These are phyloP conservation scores for Cokeromyces recurvatus DNA, from an alignment of 371 early-diverging fungal species.

Conservation along the genomic window DNA sequence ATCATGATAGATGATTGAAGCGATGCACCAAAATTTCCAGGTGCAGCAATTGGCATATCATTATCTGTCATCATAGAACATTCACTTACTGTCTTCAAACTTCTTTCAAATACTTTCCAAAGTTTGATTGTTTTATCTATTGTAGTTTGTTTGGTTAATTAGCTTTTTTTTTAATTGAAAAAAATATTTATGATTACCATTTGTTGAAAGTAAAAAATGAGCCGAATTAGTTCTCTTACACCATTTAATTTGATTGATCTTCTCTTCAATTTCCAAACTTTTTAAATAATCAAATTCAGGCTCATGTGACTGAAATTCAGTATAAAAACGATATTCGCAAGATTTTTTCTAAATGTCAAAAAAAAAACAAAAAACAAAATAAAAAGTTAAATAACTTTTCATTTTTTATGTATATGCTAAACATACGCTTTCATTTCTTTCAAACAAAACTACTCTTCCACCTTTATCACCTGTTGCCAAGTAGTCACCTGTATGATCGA, in stretches of 20 bases:
- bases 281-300: conserved; percentile 99
- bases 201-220: conserved; percentile 95
- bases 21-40: conserved; percentile 1
- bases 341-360: conserved; percentile 79
- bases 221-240: conserved; percentile 91
- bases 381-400: too few species aligned
- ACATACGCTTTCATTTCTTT: conserved; percentile 93
- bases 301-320: conserved; percentile 99
- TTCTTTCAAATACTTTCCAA: conserved; percentile 98
- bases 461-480: conserved; percentile 98
- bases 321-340: conserved; percentile 98
- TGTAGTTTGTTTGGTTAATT: too few species aligned
- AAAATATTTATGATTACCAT: conserved; percentile 64
- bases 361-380: not conserved
- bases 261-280: conserved; percentile 98
- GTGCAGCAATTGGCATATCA: not conserved
- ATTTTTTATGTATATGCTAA: too few species aligned
- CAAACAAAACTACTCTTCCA: conserved; percentile 96
- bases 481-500: conserved; percentile 95
- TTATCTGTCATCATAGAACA: conserved; percentile 51
- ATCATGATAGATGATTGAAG: conserved; percentile 52
- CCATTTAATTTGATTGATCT: conserved; percentile 99
- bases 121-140: conserved; percentile 98
- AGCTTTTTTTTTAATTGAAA: too few species aligned
- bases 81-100: conserved; percentile 90